phyloP scores from a whole-genome alignment of 2,329 filamentous ascomycete species.

The Conoideocrella luteorostrata region DNA sequence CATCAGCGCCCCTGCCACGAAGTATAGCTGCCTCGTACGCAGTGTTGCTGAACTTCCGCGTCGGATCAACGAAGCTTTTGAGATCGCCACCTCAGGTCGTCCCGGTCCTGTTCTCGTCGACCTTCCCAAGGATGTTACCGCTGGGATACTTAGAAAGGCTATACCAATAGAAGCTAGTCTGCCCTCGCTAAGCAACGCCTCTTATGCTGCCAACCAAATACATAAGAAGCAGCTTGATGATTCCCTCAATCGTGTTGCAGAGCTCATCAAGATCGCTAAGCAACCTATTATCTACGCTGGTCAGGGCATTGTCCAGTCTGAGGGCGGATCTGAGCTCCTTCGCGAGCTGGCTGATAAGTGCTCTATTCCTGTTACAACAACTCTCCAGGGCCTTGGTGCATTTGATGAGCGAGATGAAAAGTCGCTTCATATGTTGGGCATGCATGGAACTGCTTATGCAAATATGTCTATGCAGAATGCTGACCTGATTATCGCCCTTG shows the following conservation, averaged over 20 bases:
- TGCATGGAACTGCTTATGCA: conserved; percentile 95
- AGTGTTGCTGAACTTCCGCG: conserved; percentile 86
- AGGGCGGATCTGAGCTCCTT: conserved; percentile 72
- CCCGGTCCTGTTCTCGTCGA: conserved; percentile 94
- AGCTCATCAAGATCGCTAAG: conserved; percentile 81
- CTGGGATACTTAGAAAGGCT: conserved; percentile 70
- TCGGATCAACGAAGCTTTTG: conserved; percentile 95
- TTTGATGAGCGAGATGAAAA: conserved; percentile 93
- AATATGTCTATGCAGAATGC: conserved; percentile 98
- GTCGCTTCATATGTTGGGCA: conserved; percentile 95
- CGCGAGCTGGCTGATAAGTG: conserved; percentile 86
- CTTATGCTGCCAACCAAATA: conserved; percentile 67
- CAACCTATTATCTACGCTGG: conserved; percentile 94
- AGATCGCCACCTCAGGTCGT: conserved; percentile 90
- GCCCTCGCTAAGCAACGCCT: conserved; percentile 76
- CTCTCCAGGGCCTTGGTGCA: conserved; percentile 84
- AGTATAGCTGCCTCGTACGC: conserved; percentile 99
- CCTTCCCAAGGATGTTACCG: conserved; percentile 92
- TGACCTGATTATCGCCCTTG: conserved; percentile 90
- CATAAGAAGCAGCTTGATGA: conserved; percentile 60
- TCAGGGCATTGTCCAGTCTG: conserved; percentile 74
- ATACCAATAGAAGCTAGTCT: conserved; percentile 72
- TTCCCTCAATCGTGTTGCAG: conserved; percentile 70
- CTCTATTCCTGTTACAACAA: conserved; percentile 90
- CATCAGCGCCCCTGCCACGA: conserved; percentile 88